Base-by-base conservation (phyloP, 345 rosid species). In the Euphorbia lathyris region DNA sequence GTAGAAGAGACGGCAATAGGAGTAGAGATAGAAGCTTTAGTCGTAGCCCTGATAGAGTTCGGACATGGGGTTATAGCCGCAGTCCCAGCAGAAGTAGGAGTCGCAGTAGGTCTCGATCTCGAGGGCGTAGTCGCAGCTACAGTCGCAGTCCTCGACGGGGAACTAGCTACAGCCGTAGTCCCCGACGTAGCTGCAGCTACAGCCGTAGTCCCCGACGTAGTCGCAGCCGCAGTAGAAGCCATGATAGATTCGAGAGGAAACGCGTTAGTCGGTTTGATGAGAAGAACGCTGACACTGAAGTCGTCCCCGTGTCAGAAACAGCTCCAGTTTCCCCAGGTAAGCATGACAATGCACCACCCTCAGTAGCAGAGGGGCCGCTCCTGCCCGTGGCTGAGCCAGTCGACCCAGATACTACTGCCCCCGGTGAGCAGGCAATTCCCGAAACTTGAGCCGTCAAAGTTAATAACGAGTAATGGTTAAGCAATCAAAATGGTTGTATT, bases 1-100 rank as follows among this genome's bases (percentile, higher is more conserved):
- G 82, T 72, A 92, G 96, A 80, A 84, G 93, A 76, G 93, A 80
- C 68, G 58, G 71, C 45, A 85, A 83, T 51, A 75, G 81, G 70
- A 74, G 80, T 25, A 79, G 88, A 38, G 87, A 89, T 38, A 82
- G 97, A 83, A 88, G 88, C 73, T 81, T 74, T 69, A 87, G 98
- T 66, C 84, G 86, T 71, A 95, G 97, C 78, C 96, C 93, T 34
- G 88, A 86, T 3, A 79, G 83, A 76, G 89, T 84, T 57, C 73
- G 88, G 36, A 84, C 90, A 30, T 74, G 86, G 79, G 80, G 86
- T 20, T 29, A 72, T 59, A 85, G 91, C 48, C 76, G 77, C 6
- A 81, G 90, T 77, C 70, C 74, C 2, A 83, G 89, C 32, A 61
- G 86, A 1, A 79, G 88, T 58, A 20, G 71, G 47, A 92, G 96